Evolutionary conservation across 2,329 filamentous ascomycete species (phyloP).

Genomic region (Elsinoe arachidis): DNA sequence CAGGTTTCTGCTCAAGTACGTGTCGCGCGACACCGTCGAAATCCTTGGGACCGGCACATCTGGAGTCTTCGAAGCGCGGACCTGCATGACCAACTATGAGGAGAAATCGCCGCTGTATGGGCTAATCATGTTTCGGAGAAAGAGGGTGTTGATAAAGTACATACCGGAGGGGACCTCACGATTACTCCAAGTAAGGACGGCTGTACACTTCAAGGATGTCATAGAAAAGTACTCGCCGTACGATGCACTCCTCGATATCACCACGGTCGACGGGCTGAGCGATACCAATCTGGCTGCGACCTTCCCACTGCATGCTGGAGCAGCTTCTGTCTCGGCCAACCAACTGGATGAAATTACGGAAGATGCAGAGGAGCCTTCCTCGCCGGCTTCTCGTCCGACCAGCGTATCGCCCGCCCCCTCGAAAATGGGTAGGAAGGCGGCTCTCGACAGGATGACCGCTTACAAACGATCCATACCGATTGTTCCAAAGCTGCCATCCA

Average conservation of each 20-base stretch:
- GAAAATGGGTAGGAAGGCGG: constrained; percentile 8
- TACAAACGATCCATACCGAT: constrained; percentile 4
- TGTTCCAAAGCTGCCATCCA: constrained; percentile 7
- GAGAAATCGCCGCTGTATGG: constrained; percentile 87
- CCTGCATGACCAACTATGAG: constrained; percentile 66
- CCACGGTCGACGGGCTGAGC: constrained; percentile 66
- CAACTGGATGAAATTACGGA: constrained; percentile 90
- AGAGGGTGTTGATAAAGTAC: constrained; percentile 88
- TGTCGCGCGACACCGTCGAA: constrained; percentile 77
- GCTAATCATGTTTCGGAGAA: constrained; percentile 77
- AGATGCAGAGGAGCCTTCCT: constrained; percentile 64
- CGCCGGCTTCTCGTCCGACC: not conserved
- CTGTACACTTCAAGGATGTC: constrained; percentile 57
- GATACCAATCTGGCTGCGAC: constrained; percentile 81
- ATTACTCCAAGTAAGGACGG: constrained; percentile 80
- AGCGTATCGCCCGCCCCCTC: not conserved
- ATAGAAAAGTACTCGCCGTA: constrained; percentile 68
- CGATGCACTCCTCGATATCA: constrained; percentile 74
- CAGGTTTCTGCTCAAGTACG: constrained; percentile 93
- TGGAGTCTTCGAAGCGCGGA: constrained; percentile 75
- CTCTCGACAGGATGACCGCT: constrained; percentile 9
- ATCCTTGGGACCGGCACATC: constrained; percentile 68
- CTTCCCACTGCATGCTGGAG: constrained; percentile 81
- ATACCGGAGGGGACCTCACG: constrained; percentile 84
- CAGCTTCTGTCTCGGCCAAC: constrained; percentile 74